phyloP scores from a whole-genome alignment of 176 grass and related monocot genomes.

The Oryza punctata region DNA sequence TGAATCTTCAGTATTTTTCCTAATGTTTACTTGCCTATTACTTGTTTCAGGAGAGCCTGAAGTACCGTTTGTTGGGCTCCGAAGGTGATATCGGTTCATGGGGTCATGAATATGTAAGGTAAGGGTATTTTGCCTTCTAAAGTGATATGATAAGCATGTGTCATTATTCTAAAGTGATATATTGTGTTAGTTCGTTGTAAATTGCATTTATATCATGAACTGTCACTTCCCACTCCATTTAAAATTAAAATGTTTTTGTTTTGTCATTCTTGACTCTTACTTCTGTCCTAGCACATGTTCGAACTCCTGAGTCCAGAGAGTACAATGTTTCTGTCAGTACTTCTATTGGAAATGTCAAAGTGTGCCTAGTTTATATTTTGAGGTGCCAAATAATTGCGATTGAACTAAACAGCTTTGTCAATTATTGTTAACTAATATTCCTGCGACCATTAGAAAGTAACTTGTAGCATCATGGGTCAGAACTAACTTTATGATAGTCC shows the following conservation, averaged over 20 bases:
- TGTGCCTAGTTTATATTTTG: not conserved
- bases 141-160: not conserved
- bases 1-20: not conserved
- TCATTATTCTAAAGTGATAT: constrained; percentile 4
- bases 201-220: not conserved
- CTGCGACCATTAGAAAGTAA: not conserved
- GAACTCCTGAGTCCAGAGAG: not conserved
- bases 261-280: not conserved
- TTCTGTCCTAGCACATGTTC: not conserved
- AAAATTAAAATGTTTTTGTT: not conserved
- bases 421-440: not conserved
- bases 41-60: constrained; percentile 79
- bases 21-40: not conserved
- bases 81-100: constrained; percentile 97
- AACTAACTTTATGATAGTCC: not conserved
- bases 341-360: not conserved
- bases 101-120: constrained; percentile 98
- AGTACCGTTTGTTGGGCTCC: constrained; percentile 80
- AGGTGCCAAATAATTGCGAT: not conserved
- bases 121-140: not conserved
- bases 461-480: not conserved
- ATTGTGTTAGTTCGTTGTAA: not conserved
- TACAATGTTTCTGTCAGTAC: not conserved
- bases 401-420: not conserved
- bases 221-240: not conserved